phyloP scores from a whole-genome alignment of 2,329 filamentous ascomycete genomes.

The Xylaria polymorpha region DNA sequence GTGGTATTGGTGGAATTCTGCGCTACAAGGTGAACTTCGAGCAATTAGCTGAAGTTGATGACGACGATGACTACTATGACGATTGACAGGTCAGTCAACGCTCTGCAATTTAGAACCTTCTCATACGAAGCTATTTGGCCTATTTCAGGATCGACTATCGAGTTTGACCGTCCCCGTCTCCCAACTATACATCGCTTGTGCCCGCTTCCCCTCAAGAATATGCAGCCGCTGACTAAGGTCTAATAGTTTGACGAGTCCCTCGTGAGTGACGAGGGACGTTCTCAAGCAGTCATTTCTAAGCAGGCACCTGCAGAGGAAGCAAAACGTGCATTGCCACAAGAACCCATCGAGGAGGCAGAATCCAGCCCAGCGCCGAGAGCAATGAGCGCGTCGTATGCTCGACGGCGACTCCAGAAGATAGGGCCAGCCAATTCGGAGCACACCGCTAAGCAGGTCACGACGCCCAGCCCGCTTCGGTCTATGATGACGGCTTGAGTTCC shows the following conservation, averaged over 20 bases:
- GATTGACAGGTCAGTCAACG: conserved; percentile 55
- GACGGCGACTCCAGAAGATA: conserved; percentile 61
- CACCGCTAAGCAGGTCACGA: conserved; percentile 63
- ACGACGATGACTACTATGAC: conserved; percentile 92
- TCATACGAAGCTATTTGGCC: conserved; percentile 29
- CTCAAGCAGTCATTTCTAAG: conserved; percentile 67
- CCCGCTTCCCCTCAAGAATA: conserved; percentile 27
- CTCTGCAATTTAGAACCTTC: conserved; percentile 37
- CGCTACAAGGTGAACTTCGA: conserved; percentile 99
- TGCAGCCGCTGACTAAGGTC: conserved; percentile 78
- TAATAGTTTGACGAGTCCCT: conserved; percentile 73
- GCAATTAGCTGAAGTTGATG: conserved; percentile 90
- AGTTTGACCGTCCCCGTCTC: conserved; percentile 8
- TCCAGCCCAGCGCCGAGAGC: conserved; percentile 43
- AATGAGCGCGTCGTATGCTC: conserved; percentile 53
- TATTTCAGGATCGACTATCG: conserved; percentile 22
- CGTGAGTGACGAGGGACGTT: conserved; percentile 86
- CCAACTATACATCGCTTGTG: conserved; percentile 9
- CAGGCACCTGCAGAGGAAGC: conserved; percentile 54
- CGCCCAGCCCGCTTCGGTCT: conserved; percentile 75
- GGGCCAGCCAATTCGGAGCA: conserved; percentile 59
- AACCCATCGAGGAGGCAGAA: conserved; percentile 53
- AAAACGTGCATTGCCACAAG: conserved; percentile 56
- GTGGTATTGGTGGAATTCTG: conserved; percentile 96
- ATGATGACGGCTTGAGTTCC: conserved; percentile 69